Base-by-base conservation (phyloP, 192 early-diverging fungal genomes). In the Entomortierella parvispora region DNA sequence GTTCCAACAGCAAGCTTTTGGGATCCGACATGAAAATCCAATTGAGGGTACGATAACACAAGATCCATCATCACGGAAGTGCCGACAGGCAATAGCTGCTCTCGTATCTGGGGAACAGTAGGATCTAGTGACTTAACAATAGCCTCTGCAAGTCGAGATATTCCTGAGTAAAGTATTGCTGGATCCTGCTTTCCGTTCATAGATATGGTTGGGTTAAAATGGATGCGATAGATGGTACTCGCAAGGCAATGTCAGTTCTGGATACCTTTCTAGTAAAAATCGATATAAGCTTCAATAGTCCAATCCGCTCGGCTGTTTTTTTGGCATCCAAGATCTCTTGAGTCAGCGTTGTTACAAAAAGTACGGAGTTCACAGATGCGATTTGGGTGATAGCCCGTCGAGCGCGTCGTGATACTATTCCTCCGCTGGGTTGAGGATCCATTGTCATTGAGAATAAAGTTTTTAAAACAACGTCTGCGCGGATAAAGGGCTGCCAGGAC, bases 111-210 rank as follows among this genome's bases (percentile, higher is more conserved):
- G 1, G 93, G 87, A 20, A 83, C 77, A 62, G 93, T 95, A 0
- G 94, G 94, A 70, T 95, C 93, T 28, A 95, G 66, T 31, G 90
- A 89, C 61, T 93, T 94, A 0, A 95, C 93, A 49, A 95, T 90
- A 0, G 90, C 88, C 58, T 94, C 94, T 2, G 90, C 82, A 25
- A 95, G 85, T 3, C 77, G 68, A 6, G 88, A 68, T 8, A 95
- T 69, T 69, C 87, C 83, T 1, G 81, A 67, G 70, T 90, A 87
- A 0, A 95, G 62, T 8, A 95, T 50, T 7, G 84, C 29, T 1
- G 94, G 93, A 75, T 89, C 89, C 90, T 94, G 65, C 12, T 15
- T 22, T 5, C 15, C 14, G 44, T 29, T 14, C 52, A 45, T 29
- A 15, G 32, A 12, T 20, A 49, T 22, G n/a, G 6, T 31, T 0